Conservation (phyloP, 2,329 filamentous ascomycete genomes). For the Colletotrichum gloeosporioides region DNA sequence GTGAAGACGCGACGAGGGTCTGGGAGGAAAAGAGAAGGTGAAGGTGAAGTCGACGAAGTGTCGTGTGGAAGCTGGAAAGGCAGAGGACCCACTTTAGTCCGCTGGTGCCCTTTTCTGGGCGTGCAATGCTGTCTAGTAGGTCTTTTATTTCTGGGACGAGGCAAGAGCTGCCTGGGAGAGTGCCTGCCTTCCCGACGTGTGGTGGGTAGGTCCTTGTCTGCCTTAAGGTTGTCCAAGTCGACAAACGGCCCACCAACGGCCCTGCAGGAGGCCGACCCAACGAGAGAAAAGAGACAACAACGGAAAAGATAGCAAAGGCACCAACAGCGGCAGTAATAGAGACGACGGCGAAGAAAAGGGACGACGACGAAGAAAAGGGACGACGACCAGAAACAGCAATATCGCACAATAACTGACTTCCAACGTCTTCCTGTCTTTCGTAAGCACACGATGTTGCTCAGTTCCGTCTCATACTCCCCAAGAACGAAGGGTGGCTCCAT, state of each 20-base stretch:
- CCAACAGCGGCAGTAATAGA: background rate
- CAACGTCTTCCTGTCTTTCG: background rate
- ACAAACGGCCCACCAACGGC: background rate
- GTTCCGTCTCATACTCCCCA: background rate
- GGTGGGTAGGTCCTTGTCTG: background rate
- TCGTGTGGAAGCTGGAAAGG: background rate
- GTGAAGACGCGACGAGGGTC: background rate
- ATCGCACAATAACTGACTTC: background rate
- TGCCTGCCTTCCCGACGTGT: background rate
- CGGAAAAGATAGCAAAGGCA: background rate
- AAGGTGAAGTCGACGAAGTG: background rate
- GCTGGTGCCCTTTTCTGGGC: background rate
- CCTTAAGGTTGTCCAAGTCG: background rate
- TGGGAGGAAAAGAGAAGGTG: background rate
- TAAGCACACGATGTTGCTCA: background rate
- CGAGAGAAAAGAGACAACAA: background rate
- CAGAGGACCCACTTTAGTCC: background rate
- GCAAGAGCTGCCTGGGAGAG: background rate
- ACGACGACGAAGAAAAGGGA: background rate
- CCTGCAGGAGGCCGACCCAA: background rate
- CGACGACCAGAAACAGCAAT: background rate
- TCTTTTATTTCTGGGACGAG: background rate
- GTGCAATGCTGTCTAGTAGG: background rate
- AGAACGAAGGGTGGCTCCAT: background rate
- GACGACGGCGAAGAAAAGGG: background rate